A percentile compares a stretch with the other conserved stretches of the same genome.
Conservation (phyloP, 345 rosid genomes). For the Syzygium aromaticum region DNA sequence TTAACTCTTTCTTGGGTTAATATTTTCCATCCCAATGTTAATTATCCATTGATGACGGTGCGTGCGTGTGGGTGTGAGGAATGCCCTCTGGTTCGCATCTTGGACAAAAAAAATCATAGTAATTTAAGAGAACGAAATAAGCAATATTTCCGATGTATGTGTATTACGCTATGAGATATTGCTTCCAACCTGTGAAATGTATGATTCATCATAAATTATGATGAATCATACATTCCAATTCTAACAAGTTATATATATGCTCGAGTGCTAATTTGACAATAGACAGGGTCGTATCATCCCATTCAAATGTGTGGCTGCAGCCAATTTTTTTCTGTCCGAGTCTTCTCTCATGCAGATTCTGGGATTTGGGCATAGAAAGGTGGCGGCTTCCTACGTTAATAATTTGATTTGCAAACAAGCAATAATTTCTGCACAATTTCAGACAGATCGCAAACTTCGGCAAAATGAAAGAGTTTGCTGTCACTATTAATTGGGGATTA, state of each 20-base stretch:
- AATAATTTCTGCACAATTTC: background rate
- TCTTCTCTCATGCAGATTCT: background rate
- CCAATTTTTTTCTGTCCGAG: background rate
- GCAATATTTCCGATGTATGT: background rate
- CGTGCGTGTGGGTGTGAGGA: background rate
- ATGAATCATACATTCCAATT: background rate
- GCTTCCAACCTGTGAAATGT: background rate
- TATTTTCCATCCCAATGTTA: too few species aligned
- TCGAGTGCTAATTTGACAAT: background rate
- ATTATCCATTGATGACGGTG: background rate
- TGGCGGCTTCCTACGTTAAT: background rate
- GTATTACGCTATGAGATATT: too few species aligned
- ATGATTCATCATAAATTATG: too few species aligned
- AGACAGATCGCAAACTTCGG: background rate
- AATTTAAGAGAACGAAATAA: background rate
- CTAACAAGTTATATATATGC: background rate
- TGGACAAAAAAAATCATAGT: too few species aligned
- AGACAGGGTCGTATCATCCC: background rate
- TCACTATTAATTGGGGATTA: background rate
- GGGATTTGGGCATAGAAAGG: background rate
- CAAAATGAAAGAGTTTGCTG: background rate
- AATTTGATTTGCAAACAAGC: background rate
- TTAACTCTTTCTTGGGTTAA: too few species aligned
- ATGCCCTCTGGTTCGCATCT: too few species aligned
- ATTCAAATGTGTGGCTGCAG: background rate